Evolutionary conservation across 2,329 filamentous ascomycete genomes (phyloP), one percentile per base, ranked within the genome.

Genomic region (Ceratocystis destructans): DNA sequence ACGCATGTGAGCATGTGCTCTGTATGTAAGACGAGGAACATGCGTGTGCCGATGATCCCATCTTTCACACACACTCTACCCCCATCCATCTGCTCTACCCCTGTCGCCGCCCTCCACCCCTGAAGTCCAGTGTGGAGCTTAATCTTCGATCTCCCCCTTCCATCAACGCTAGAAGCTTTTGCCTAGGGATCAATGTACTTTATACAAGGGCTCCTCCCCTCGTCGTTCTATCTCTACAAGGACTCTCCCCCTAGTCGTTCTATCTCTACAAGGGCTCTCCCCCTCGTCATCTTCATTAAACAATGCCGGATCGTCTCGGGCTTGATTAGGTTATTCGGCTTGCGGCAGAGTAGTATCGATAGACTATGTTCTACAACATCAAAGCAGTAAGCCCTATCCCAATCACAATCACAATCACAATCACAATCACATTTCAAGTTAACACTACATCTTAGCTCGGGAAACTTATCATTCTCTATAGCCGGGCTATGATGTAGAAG

Each of bases 151-250:
- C 2, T 15, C 48, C 25, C 12, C 20, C 48, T 33, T 33, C 28
- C 53, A 59, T 33, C 53, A 10, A 33, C 53, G 53, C 53, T 59
- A 59, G 53, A 59, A 59, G 28, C 46, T 22, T 50, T 22, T 50
- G 17, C 46, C 22, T 50, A 37, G 33, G 33, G 33, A 37, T 12
- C 8, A 53, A 37, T 59, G 12, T 33, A 10, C 28, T 17, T 22
- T 5, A 1, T 55, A 25, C 48, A n/a, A 53, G n/a, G 48, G n/a
- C 20, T 12, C 48, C 5, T 20, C 3, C 3, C 25, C 53, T 28
- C 53, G 31, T 7, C 46, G 22, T 57, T 57, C 6, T 31, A 3
- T 28, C 12, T 5, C 12, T 55, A 25, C 50, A 20, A 55, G 20
- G 50, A 1, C 25, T 10, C 50, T 10, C 28, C n/a, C 3, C 25